Evolutionary conservation across 2,329 filamentous ascomycete genomes (phyloP).

Genomic region (Aspergillus fijiensis): DNA sequence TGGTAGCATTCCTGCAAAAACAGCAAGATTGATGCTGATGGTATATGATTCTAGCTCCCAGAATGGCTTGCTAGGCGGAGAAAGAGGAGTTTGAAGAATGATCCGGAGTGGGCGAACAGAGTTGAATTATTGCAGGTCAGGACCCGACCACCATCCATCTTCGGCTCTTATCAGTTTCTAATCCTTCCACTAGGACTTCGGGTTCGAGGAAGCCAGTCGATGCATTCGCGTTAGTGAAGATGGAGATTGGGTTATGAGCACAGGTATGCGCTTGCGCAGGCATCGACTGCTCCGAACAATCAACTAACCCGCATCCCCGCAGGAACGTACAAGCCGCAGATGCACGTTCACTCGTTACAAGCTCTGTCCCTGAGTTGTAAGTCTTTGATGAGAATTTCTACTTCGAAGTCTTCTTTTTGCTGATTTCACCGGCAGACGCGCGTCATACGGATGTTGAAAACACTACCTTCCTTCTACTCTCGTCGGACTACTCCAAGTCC

Average conservation of each 20-base stretch:
- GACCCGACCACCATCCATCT: not conserved
- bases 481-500: conserved; percentile 89
- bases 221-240: conserved; percentile 91
- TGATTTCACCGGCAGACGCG: conserved; percentile 40
- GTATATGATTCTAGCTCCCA: conserved; percentile 62
- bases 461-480: conserved; percentile 84
- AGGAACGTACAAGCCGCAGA: conserved; percentile 74
- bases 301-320: conserved; percentile 4
- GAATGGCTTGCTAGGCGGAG: conserved; percentile 91
- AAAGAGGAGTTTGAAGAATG: conserved; percentile 88
- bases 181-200: conserved; percentile 71
- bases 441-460: conserved; percentile 91
- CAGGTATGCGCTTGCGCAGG: conserved; percentile 55
- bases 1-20: not conserved
- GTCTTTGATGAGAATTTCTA: not conserved
- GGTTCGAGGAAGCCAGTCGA: conserved; percentile 91
- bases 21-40: not conserved
- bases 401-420: not conserved
- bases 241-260: conserved; percentile 96
- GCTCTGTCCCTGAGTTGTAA: conserved; percentile 86
- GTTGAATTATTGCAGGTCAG: conserved; percentile 69
- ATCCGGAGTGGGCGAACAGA: conserved; percentile 87
- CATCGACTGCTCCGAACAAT: not conserved
- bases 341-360: conserved; percentile 92
- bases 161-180: not conserved